phyloP scores from a whole-genome alignment of 495 filamentous ascomycete genomes.

The Penicillium salamii region DNA sequence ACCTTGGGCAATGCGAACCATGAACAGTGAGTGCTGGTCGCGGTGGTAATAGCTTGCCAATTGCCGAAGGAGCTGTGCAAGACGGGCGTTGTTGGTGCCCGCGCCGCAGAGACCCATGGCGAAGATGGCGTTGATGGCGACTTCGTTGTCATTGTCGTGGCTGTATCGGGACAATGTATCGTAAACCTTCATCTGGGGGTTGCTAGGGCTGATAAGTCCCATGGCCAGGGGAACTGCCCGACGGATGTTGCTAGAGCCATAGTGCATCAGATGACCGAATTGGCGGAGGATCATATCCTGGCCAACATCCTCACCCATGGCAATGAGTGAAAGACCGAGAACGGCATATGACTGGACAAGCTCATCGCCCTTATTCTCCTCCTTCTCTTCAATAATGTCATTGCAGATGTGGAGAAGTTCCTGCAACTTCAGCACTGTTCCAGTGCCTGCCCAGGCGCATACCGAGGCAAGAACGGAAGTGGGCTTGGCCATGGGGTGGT shows the following conservation, averaged over 20 bases:
- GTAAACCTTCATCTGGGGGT: constrained; percentile 99
- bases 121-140: constrained; percentile 97
- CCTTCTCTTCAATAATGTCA: constrained; percentile 90
- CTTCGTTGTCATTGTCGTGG: constrained; percentile 98
- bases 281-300: constrained; percentile 98
- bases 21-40: constrained; percentile 92
- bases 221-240: constrained; percentile 96
- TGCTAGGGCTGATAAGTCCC: constrained; percentile 93
- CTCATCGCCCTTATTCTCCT: constrained; percentile 91
- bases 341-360: constrained; percentile 94
- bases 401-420: constrained; percentile 96
- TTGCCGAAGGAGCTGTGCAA: constrained; percentile 92
- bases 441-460: constrained; percentile 96
- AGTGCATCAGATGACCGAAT: constrained; percentile 99
- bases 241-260: constrained; percentile 94
- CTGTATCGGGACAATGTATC: constrained; percentile 97
- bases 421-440: constrained; percentile 93
- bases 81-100: constrained; percentile 95
- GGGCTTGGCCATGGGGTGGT: constrained; percentile 91
- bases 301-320: constrained; percentile 97
- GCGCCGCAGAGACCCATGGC: constrained; percentile 97
- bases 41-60: constrained; percentile 97
- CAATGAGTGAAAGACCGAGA: constrained; percentile 86
- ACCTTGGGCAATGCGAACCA: constrained; percentile 98
- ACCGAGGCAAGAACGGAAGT: constrained; percentile 89